Base-by-base conservation (phyloP, 208 protist genomes). In the Trypanosoma melophagium region DNA sequence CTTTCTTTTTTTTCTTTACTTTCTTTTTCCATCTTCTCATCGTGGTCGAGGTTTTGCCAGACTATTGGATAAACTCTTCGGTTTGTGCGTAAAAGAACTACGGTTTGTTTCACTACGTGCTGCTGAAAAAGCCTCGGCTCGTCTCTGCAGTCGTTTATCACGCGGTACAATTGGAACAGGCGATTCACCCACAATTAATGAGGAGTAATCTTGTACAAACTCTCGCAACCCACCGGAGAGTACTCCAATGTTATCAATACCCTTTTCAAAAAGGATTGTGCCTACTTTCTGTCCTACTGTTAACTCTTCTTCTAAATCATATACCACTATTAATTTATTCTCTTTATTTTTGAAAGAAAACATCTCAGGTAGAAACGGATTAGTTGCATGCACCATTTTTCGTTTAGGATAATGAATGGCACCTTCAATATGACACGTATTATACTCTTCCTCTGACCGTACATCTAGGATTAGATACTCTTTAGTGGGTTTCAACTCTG, bases 331-430 rank as follows among this genome's bases (percentile, higher is more conserved):
- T 24, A 84, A 35, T 56, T 89, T 88, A 25, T 86, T 83, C 2
- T 83, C 79, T 69, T 93, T 96, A 77, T 97, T 97, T 64, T 95
- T 94, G 66, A 91, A 84, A 9, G 76, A 56, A 74, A 84, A 93
- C 80, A 97, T 92, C 62, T 94, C 89, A 0, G 87, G 76, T 45
- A 90, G 59, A 71, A 94, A 89, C 0, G 89, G 88, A 59, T 83
- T 90, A 2, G 74, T 92, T 21, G 87, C 77, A 72, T 94, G 87
- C 55, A 86, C 73, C 38, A 97, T 61, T 59, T 74, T 82, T 13
- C 83, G 79, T 58, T 80, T 82, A 1, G 89, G 86, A 70, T 96
- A 97, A 76, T 94, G 89, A 24, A 94, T 53, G 12, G 93, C 84
- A 0, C 80, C 77, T 8, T 77, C 71, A 59, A 97, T 88, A 62